Evolutionary conservation across 331 rosid genomes (phyloP), one percentile per base, ranked within the genome.

Genomic region (Pyrus hybrid): DNA sequence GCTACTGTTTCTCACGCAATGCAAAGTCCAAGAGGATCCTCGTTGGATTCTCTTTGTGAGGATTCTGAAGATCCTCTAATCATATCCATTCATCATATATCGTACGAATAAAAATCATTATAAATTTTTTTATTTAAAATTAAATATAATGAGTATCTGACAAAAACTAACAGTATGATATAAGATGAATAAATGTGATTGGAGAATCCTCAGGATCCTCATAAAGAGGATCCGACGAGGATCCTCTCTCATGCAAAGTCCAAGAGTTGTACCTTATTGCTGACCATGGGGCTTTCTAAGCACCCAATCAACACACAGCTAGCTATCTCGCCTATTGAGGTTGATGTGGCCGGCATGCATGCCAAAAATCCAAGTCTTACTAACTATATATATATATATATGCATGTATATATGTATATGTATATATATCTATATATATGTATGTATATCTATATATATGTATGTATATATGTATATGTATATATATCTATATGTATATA

Each of bases 241-340:
- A 33, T 33, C 9, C 37, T 33, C 41, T 35, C 41, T 8, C 53
- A 28, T 3, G 47, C 47, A 41, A 49, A 6, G 56, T 49, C 56
- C 56, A 49, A 49, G n/a, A 49, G 8, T 17, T 49, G 56, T 49
- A 49, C n/a, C 56, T 16, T 49, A 2, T 49, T 49, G 20, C 56
- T 2, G 17, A 49, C 18, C 51, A 33, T 33, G 76, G 54, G 29
- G 66, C 70, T 75, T 70, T 30, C 56, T 75, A 49, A 16, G 56
- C 70, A 63, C 32, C 28, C 22, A 14, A 64, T 75, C 78, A 84
- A 82, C 45, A 73, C 79, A 72, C 81, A 67, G 56, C 56, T 49
- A 17, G 9, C 56, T 49, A 17, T 49, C 8, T 49, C 79, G 63
- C 73, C 68, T n/a, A 73, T 57, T 76, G 68, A 74, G 74, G 72